Percentiles rank a stretch among this genome's conserved stretches.
Conservation (phyloP, 2,329 filamentous ascomycete species). For the Parascedosporium putredinis region DNA sequence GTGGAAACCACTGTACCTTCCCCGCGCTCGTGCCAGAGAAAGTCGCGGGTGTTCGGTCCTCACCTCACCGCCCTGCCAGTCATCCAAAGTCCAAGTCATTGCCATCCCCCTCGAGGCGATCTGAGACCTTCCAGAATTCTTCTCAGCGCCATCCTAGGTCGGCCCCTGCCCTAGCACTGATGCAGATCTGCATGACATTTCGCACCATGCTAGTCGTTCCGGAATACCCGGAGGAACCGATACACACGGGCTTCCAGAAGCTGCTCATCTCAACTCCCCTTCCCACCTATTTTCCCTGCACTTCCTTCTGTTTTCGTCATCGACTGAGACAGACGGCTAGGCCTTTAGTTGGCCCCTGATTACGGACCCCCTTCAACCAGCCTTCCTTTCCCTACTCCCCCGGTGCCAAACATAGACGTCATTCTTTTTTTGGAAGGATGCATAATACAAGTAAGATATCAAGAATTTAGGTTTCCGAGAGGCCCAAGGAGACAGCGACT, state of each 20-base stretch:
- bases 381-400: too few species aligned
- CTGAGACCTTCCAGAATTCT: constrained; percentile 2
- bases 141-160: background rate
- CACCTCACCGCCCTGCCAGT: background rate
- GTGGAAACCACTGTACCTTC: too few species aligned
- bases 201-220: background rate
- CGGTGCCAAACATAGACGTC: too few species aligned
- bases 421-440: too few species aligned
- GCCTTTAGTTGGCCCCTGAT: background rate
- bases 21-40: too few species aligned
- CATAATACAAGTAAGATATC: too few species aligned
- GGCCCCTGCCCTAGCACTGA: background rate
- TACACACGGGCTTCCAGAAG: background rate
- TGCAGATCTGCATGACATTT: constrained; percentile 1
- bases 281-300: too few species aligned
- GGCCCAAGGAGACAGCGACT: too few species aligned
- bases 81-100: background rate
- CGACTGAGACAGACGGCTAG: too few species aligned
- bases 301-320: too few species aligned
- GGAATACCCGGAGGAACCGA: background rate
- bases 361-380: background rate
- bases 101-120: background rate
- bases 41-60: background rate
- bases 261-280: background rate
- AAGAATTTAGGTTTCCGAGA: too few species aligned